A percentile compares a stretch with the other conserved stretches of the same genome.
Evolutionary conservation across 1,284 basidiomycete genomes (phyloP).

Genomic region (Puccinia coronata): DNA sequence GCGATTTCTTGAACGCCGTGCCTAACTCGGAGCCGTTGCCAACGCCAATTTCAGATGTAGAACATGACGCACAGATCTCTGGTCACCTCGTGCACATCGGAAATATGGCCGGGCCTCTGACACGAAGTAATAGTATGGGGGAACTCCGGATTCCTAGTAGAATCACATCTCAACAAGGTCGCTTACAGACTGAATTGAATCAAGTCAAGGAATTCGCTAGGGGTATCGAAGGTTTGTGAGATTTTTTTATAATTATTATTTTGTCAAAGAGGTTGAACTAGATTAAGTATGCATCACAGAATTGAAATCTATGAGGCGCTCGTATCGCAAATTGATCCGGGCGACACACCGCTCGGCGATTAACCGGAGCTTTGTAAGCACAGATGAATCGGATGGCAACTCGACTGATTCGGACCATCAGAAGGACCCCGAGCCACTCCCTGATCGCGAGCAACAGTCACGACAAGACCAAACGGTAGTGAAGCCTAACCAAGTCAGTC

Average conservation of each 20-base stretch:
- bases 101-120: neutral
- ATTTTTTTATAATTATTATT: constrained; percentile 13
- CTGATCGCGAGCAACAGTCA: neutral
- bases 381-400: constrained; percentile 13
- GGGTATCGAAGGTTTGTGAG: constrained; percentile 37
- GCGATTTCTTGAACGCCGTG: neutral
- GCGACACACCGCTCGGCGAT: constrained; percentile 3
- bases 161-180: constrained; percentile 45
- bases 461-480: neutral
- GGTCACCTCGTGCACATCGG: constrained; percentile 10
- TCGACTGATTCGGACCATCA: constrained; percentile 35
- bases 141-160: constrained; percentile 47
- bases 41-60: neutral
- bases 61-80: constrained; percentile 17
- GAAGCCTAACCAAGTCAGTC: constrained; percentile 33
- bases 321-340: constrained; percentile 39
- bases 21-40: constrained; percentile 25
- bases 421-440: constrained; percentile 16
- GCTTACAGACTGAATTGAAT: constrained; percentile 46
- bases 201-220: constrained; percentile 49
- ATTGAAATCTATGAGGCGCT: constrained; percentile 39
- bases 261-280: too few species aligned
- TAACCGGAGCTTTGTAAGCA: neutral
- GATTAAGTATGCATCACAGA: too few species aligned
- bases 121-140: constrained; percentile 49